Evolutionary conservation across 306 rosid species (phyloP).

Genomic region (Lithocarpus polystachyus): DNA sequence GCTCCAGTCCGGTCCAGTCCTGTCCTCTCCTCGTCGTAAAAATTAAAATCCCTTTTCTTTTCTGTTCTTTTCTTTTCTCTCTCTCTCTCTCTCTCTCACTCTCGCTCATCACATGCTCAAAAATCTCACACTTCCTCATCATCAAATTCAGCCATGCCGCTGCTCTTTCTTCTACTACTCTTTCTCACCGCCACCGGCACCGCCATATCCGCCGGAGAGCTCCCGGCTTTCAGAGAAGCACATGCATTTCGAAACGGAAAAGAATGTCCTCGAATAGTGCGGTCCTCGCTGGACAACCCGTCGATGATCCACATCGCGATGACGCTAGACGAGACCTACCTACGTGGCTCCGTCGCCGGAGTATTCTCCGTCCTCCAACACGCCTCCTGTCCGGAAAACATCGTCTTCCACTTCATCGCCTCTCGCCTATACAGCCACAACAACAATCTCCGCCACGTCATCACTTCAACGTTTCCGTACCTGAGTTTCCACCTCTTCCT

Average conservation of each 20-base stretch:
- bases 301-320: conserved; percentile 80
- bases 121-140: too few relatives aligned
- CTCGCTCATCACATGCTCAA: not conserved
- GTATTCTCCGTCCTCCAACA: conserved; percentile 85
- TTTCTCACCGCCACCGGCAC: conserved; percentile 5
- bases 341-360: conserved; percentile 87
- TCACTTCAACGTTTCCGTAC: conserved; percentile 73
- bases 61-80: too few relatives aligned
- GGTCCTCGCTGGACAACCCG: conserved; percentile 33
- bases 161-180: not conserved
- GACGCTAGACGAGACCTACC: conserved; percentile 81
- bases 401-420: conserved; percentile 80
- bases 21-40: not conserved
- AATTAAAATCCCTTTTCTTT: not conserved
- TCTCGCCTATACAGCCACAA: conserved; percentile 39
- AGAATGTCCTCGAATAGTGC: conserved; percentile 42
- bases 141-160: not conserved
- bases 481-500: conserved; percentile 63
- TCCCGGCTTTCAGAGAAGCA: conserved; percentile 68
- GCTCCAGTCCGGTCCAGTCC: too few relatives aligned
- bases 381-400: conserved; percentile 78
- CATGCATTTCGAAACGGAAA: conserved; percentile 84
- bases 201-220: conserved; percentile 5
- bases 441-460: conserved; percentile 52
- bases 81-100: not conserved